Evolutionary conservation across 2,329 filamentous ascomycete genomes (phyloP), one percentile per base, ranked within the genome.

Genomic region (Neoscytalidium dimidiatum): DNA sequence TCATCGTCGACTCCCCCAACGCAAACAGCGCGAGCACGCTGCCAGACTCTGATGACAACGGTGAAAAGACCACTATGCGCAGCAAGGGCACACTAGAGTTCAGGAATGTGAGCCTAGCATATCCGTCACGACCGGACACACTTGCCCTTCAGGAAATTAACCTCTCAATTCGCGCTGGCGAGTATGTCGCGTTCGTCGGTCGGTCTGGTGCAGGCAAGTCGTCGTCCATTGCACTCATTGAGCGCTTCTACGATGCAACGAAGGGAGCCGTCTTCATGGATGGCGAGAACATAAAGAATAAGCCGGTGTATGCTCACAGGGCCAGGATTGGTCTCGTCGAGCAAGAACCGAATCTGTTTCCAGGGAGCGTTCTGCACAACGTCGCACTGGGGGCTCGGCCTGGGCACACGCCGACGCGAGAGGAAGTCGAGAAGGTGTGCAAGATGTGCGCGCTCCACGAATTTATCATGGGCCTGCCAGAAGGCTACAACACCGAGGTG

Each of bases 171-270:
- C 70, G 71, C 14, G 69, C 71, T 4, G 77, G 77, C 29, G 71
- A 77, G 51, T 75, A 75, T 23, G 72, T 73, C 14, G 80, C 79
- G 1, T 75, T 82, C 33, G 80, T 82, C 1, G 80, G 80, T 2
- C 76, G 79, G 19, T 80, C 77, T 46, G 80, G 81, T 11, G 79
- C 79, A 3, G 81, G 80, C 23, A 83, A 82, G 69, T 80, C 78
- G 1, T 79, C 78, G n/a, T 75, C 77, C 1, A 74, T 82, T 11
- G 73, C 79, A n/a, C 68, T 82, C n/a, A 75, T 82, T 8, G 80
- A 82, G 62, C 73, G 80, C 7, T 82, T 82, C 68, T 81, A 78
- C 66, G 80, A 81, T 58, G 75, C 78, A 6, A 77, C 74, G 2
- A 64, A 70, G 4, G 81, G 80, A 17, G 67, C 70, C 21, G 72